Evolutionary conservation across 257 asterid species (phyloP).

Genomic region (Gynochthodes officinalis): DNA sequence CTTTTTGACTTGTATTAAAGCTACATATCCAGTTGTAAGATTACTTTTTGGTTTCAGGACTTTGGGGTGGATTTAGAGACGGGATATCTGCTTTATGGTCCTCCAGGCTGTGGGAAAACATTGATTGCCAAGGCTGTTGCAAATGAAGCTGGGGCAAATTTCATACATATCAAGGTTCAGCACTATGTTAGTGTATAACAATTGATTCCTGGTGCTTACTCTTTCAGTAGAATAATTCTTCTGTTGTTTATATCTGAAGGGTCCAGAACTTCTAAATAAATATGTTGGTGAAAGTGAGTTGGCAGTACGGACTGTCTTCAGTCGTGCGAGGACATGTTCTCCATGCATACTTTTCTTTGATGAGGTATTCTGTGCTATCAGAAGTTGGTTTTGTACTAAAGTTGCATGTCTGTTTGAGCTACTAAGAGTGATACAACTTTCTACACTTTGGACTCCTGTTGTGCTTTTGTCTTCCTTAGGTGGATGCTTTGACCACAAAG

Average conservation of each 20-base stretch:
- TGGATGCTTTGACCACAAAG: slow-evolving; percentile 73
- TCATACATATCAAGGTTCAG: slow-evolving; percentile 80
- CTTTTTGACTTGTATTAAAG: not conserved
- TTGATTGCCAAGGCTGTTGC: slow-evolving; percentile 97
- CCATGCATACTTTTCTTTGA: slow-evolving; percentile 96
- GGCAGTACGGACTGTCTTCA: slow-evolving; percentile 71
- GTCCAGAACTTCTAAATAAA: slow-evolving; percentile 84
- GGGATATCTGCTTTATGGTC: slow-evolving; percentile 93
- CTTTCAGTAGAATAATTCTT: slow-evolving; percentile 2
- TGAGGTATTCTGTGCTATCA: slow-evolving; percentile 48
- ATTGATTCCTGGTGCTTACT: slow-evolving; percentile 7
- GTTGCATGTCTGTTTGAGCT: not conserved
- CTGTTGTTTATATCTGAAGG: slow-evolving; percentile 42
- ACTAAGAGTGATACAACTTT: not conserved
- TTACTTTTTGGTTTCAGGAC: slow-evolving; percentile 38
- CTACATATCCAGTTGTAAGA: not conserved
- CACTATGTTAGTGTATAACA: slow-evolving; percentile 4
- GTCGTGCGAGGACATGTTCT: slow-evolving; percentile 89
- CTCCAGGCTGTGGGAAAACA: slow-evolving; percentile 98
- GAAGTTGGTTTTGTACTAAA: not conserved
- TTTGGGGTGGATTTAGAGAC: slow-evolving; percentile 60
- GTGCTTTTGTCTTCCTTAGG: slow-evolving; percentile 33
- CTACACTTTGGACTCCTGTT: not conserved
- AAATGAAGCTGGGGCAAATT: slow-evolving; percentile 85
- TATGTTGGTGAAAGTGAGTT: slow-evolving; percentile 96